These are phyloP conservation scores for Hypsizygus marmoreus DNA, from an alignment of 768 basidiomycete species.

Conservation along the genomic window DNA sequence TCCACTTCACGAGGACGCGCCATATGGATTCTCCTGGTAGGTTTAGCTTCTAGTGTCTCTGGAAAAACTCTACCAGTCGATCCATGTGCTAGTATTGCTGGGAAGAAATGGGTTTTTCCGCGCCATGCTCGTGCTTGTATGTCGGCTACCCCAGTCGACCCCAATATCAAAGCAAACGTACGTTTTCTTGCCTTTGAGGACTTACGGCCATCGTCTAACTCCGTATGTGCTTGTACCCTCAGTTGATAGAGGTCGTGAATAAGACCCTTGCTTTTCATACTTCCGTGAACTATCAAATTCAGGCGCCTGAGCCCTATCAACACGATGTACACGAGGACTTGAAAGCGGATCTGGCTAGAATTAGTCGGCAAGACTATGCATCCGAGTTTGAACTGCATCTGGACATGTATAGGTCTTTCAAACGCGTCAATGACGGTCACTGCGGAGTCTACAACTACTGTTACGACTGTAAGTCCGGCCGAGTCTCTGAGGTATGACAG, in stretches of 20 bases:
- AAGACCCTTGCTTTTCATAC: conserved; percentile 64
- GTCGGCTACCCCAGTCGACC: conserved; percentile 48
- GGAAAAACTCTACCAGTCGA: conserved; percentile 31
- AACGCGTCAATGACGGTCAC: conserved; percentile 60
- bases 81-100: conserved; percentile 55
- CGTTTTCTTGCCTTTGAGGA: conserved; percentile 9
- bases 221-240: not conserved
- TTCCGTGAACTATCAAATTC: conserved; percentile 60
- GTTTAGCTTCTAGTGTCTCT: not conserved
- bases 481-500: not conserved
- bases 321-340: conserved; percentile 61
- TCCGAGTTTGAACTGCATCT: conserved; percentile 59
- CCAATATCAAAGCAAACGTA: conserved; percentile 52
- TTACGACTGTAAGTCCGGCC: conserved; percentile 33
- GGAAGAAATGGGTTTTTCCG: conserved; percentile 57
- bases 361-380: conserved; percentile 42
- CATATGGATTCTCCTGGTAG: conserved; percentile 8
- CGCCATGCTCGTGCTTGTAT: conserved; percentile 52
- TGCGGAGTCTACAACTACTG: conserved; percentile 57
- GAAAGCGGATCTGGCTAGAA: conserved; percentile 49
- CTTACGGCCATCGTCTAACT: not conserved
- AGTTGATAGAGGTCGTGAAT: conserved; percentile 60
- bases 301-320: conserved; percentile 53
- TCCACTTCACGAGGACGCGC: too few species aligned
- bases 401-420: conserved; percentile 54